Conservation (phyloP, 495 filamentous ascomycete genomes). For the Stereocaulon alpinum region DNA sequence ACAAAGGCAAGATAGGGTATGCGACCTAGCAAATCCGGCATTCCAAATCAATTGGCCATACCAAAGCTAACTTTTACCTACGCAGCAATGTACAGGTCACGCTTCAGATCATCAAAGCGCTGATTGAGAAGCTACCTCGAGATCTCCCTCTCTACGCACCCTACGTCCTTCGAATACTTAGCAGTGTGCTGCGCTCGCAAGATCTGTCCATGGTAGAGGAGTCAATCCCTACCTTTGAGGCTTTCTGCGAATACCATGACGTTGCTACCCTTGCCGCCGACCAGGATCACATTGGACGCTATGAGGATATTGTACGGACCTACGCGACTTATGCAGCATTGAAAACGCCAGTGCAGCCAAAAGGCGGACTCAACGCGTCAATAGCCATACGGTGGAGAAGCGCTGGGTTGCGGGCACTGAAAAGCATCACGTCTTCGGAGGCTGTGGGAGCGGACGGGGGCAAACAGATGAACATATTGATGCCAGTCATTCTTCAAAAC, state of each 20-base stretch:
- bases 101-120: slow-evolving; percentile 72
- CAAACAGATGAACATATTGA: slow-evolving; percentile 59
- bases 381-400: slow-evolving; percentile 77
- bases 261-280: slow-evolving; percentile 66
- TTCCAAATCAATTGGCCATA: background rate
- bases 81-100: slow-evolving; percentile 84
- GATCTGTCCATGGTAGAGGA: slow-evolving; percentile 86
- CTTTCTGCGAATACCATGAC: slow-evolving; percentile 74
- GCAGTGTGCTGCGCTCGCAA: slow-evolving; percentile 62
- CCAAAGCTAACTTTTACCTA: background rate
- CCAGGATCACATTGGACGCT: slow-evolving; percentile 71
- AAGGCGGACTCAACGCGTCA: slow-evolving; percentile 49
- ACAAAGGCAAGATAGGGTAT: slow-evolving; percentile 68
- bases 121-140: slow-evolving; percentile 85
- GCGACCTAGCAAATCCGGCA: slow-evolving; percentile 19
- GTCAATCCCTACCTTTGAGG: slow-evolving; percentile 70
- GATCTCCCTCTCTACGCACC: slow-evolving; percentile 79
- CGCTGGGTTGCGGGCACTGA: slow-evolving; percentile 68
- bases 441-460: slow-evolving; percentile 62
- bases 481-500: slow-evolving; percentile 77
- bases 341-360: slow-evolving; percentile 26
- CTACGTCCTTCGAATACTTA: slow-evolving; percentile 68
- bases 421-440: slow-evolving; percentile 66
- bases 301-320: slow-evolving; percentile 61
- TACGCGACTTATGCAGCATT: slow-evolving; percentile 68